Conservation (phyloP, 2,329 filamentous ascomycete genomes). For the Exophiala sp. region DNA sequence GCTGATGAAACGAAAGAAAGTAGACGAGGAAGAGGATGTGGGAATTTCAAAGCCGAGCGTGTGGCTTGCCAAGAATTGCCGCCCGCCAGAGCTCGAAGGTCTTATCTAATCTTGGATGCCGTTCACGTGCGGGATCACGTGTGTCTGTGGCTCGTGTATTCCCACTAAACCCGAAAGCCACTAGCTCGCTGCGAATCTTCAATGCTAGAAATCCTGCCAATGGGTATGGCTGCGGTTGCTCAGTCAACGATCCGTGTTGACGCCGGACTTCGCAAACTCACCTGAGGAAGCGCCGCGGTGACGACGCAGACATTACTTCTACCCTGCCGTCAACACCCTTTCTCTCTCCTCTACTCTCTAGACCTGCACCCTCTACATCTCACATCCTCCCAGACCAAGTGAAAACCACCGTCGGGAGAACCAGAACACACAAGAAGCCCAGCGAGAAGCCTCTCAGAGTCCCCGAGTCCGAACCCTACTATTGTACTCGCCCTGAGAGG, state of each 20-base stretch:
- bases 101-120: background rate
- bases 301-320: conserved; percentile 8
- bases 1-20: conserved; percentile 9
- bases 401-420: conserved; percentile 3
- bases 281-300: background rate
- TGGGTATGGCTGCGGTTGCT: background rate
- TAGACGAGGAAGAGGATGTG: background rate
- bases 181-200: too few species aligned
- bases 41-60: background rate
- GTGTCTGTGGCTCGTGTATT: too few species aligned
- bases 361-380: conserved; percentile 3
- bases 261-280: background rate
- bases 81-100: background rate
- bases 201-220: background rate
- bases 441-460: conserved; percentile 27
- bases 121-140: background rate
- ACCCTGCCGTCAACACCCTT: conserved; percentile 11
- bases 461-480: conserved; percentile 15
- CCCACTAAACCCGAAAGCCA: too few species aligned
- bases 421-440: conserved; percentile 16
- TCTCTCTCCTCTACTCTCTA: conserved; percentile 4
- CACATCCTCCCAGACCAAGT: conserved; percentile 4
- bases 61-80: conserved; percentile 1
- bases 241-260: background rate
- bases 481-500: conserved; percentile 26